Conservation (phyloP, 2,329 filamentous ascomycete species). For the Paecilomyces niveus region DNA sequence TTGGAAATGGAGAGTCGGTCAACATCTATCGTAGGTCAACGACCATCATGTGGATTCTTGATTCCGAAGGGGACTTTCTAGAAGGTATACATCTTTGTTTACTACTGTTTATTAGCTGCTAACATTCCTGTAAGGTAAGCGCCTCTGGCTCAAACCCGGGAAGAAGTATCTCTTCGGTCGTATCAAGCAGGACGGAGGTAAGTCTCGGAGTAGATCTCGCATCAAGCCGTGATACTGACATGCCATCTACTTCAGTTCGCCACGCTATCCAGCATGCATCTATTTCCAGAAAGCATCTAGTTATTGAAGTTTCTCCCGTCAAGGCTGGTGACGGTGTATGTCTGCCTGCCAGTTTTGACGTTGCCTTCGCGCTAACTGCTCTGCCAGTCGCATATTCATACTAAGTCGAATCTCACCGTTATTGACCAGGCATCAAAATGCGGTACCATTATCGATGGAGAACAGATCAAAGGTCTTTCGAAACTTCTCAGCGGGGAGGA, state of each 20-base stretch:
- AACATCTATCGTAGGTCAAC: background rate
- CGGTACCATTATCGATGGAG: conserved; percentile 71
- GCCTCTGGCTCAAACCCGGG: conserved; percentile 78
- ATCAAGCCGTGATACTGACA: background rate
- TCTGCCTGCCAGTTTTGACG: conserved; percentile 4
- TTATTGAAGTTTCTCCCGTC: conserved; percentile 63
- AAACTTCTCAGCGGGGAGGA: conserved; percentile 50
- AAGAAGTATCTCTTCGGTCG: conserved; percentile 81
- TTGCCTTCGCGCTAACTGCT: conserved; percentile 6
- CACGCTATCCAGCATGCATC: conserved; percentile 70
- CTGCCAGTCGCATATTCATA: conserved; percentile 52
- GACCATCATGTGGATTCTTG: conserved; percentile 57
- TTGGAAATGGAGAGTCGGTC: background rate
- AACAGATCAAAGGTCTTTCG: conserved; percentile 58
- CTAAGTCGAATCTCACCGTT: conserved; percentile 63
- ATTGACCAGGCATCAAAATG: conserved; percentile 78
- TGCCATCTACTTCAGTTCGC: conserved; percentile 42
- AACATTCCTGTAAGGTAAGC: conserved; percentile 47
- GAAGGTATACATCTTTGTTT: conserved; percentile 33
- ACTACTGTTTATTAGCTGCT: conserved; percentile 36
- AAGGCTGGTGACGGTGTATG: conserved; percentile 60
- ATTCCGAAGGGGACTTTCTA: conserved; percentile 43
- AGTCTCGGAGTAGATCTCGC: conserved; percentile 12
- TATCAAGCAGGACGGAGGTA: conserved; percentile 58
- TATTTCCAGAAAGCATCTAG: conserved; percentile 83